Base-by-base conservation (phyloP, 208 protist species). In the Acanthamoeba triangularis region DNA sequence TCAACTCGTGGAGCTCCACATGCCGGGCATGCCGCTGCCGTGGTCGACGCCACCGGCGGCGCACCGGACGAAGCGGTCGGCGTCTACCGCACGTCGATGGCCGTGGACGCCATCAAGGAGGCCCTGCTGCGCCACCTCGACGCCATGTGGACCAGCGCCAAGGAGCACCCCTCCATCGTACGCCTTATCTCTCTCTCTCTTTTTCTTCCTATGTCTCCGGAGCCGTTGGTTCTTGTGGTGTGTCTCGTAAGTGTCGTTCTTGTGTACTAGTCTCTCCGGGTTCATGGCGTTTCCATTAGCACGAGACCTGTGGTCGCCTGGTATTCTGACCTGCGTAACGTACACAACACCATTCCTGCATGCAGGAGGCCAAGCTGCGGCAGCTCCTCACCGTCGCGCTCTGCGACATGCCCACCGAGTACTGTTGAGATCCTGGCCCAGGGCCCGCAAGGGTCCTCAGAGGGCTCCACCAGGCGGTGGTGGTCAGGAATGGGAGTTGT, bases 401-500 rank as follows among this genome's bases (percentile, higher is more conserved):
- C 30, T 72, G 65, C 65, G 65, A 72, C 8, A 72, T 72, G 65
- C 65, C 65, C 23, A 72, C 65, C n/a, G 65, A 72, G 65, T 35
- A n/a, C 23, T 72, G 65, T 20, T 54, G 49, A 54, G 1, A 6
- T 8, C 49, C 49, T 54, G 1, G 14, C 3, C 6, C 49, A 18
- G 49, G 49, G 0, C 49, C 13, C 0, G 49, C 49, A 54, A n/a
- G n/a, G 49, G 14, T 54, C 49, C 1, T 54, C 14, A n/a, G n/a
- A n/a, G n/a, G n/a, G n/a, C n/a, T n/a, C n/a, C n/a, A n/a, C n/a
- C n/a, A n/a, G n/a, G n/a, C n/a, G 49, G 49, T 54, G 13, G 13
- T 6, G 49, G 49, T 10, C 49, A 20, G 14, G 14, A 6, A 54
- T n/a, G n/a, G n/a, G n/a, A n/a, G n/a, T 54, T 54, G 49, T 10